Base-by-base conservation (phyloP, 495 filamentous ascomycete genomes). In the Bombardia bombarda region DNA sequence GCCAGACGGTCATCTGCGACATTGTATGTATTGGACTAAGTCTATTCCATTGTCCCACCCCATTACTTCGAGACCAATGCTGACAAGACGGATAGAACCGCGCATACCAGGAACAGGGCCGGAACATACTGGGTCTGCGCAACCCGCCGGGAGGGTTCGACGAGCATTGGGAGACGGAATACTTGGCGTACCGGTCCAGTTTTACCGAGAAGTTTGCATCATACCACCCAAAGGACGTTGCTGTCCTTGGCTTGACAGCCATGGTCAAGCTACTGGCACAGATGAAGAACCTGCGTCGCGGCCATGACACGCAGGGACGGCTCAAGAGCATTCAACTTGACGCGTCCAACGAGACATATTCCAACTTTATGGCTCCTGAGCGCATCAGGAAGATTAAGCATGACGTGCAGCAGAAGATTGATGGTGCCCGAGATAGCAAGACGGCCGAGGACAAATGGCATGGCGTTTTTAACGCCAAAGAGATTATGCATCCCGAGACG, bases 311-410 rank as follows among this genome's bases (percentile, higher is more conserved):
- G 6, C 49, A 52, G 21, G 49, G 49, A 17, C 32, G 5, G 10
- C 39, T 52, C 33, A 52, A 48, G 24, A 30, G 37, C n/a, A 26
- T 50, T 4, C 42, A 13, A 1, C 32, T 50, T 14, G 30, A 36
- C 21, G 14, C 28, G 8, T 26, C 47, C 0, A 16, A 16, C 13
- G 47, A 40, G 4, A 24, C 21, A 4, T 50, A 46, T 13, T 22
- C 8, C 20, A 50, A 50, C 36, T 50, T 41, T 43, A 50, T 50
- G 47, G 47, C 47, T 2, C 47, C 47, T 6, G 20, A 28, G 31
- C 47, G 47, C 10, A 31, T 50, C 28, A 42, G 18, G 18, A 21
- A 25, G 1, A 46, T 50, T 37, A 14, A 24, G 23, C 24, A 39
- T 13, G 18, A 12, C 3, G 18, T 13, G 8, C 22, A 18, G 7